Evolutionary conservation across 495 filamentous ascomycete species (phyloP).

Genomic region (Ramalina peruviana): DNA sequence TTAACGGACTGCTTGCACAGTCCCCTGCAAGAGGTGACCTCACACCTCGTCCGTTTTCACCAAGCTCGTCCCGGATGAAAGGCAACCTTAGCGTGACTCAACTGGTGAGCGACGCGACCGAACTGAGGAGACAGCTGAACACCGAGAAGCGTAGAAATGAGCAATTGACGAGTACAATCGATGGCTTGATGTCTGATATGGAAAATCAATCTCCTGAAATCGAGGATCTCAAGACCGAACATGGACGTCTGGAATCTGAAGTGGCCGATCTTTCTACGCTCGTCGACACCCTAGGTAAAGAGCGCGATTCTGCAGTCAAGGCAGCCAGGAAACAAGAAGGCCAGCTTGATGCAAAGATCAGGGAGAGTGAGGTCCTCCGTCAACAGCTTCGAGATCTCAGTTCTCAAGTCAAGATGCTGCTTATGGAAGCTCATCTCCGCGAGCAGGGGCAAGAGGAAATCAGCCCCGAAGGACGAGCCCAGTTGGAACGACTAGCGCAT

Average conservation of each 20-base stretch:
- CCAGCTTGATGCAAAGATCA: slow-evolving; percentile 51
- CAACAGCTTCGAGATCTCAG: slow-evolving; percentile 86
- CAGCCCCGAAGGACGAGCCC: slow-evolving; percentile 43
- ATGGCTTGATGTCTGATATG: slow-evolving; percentile 59
- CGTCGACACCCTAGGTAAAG: slow-evolving; percentile 39
- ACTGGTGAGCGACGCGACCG: slow-evolving; percentile 51
- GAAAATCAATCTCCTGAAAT: slow-evolving; percentile 48
- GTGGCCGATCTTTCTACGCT: slow-evolving; percentile 68
- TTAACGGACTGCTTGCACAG: slow-evolving; percentile 35
- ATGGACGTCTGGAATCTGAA: slow-evolving; percentile 43
- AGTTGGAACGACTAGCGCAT: slow-evolving; percentile 59
- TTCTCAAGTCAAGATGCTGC: slow-evolving; percentile 73
- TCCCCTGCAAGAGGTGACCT: slow-evolving; percentile 37
- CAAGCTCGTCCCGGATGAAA: slow-evolving; percentile 40
- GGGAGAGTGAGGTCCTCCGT: slow-evolving; percentile 65
- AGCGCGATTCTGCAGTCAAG: slow-evolving; percentile 42
- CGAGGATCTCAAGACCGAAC: slow-evolving; percentile 42
- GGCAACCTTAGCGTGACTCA: slow-evolving; percentile 50
- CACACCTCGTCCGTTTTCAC: slow-evolving; percentile 40
- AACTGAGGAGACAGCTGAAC: slow-evolving; percentile 43
- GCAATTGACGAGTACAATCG: slow-evolving; percentile 56
- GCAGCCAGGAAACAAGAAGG: slow-evolving; percentile 59
- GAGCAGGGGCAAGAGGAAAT: slow-evolving; percentile 68
- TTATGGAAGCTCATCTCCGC: slow-evolving; percentile 63
- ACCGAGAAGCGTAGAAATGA: slow-evolving; percentile 56